Conservation (phyloP, 768 basidiomycete species). For the Fistulinella prunicolor region DNA sequence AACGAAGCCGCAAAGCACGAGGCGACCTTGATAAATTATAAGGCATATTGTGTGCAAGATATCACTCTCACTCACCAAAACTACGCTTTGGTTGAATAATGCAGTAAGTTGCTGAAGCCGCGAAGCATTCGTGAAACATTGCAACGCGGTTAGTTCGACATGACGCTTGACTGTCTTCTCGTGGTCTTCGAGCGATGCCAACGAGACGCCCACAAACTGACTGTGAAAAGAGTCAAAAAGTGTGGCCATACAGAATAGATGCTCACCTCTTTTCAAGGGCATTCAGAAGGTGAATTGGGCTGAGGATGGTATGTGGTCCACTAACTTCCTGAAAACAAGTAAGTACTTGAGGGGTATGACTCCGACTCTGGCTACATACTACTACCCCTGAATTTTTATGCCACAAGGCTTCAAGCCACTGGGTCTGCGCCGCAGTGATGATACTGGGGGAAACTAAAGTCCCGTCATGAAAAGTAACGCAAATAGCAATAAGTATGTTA, state of each 20-base stretch:
- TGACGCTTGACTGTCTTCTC: slow-evolving; percentile 37
- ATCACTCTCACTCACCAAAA: slow-evolving; percentile 37
- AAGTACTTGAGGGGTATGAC: not conserved
- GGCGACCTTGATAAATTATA: slow-evolving; percentile 35
- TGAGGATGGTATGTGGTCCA: slow-evolving; percentile 44
- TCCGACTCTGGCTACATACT: slow-evolving; percentile 7
- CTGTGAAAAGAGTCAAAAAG: slow-evolving; percentile 29
- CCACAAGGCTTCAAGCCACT: slow-evolving; percentile 57
- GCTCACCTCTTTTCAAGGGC: slow-evolving; percentile 41
- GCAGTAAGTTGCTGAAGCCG: slow-evolving; percentile 43
- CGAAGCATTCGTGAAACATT: slow-evolving; percentile 35
- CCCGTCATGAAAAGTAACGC: not conserved
- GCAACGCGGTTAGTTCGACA: slow-evolving; percentile 36
- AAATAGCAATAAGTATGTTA: not conserved
- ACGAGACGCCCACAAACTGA: slow-evolving; percentile 38
- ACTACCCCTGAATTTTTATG: slow-evolving; percentile 7
- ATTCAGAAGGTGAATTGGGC: slow-evolving; percentile 40
- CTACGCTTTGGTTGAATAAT: slow-evolving; percentile 40
- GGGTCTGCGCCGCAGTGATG: slow-evolving; percentile 36
- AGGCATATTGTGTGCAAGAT: not conserved
- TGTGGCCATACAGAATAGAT: not conserved
- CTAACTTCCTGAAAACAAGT: slow-evolving; percentile 17
- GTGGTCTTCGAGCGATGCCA: slow-evolving; percentile 41
- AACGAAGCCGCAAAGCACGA: slow-evolving; percentile 44
- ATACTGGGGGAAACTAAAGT: slow-evolving; percentile 33